These are phyloP conservation scores for Clavaria fumosa DNA, from an alignment of 768 basidiomycete genomes.

Conservation along the genomic window DNA sequence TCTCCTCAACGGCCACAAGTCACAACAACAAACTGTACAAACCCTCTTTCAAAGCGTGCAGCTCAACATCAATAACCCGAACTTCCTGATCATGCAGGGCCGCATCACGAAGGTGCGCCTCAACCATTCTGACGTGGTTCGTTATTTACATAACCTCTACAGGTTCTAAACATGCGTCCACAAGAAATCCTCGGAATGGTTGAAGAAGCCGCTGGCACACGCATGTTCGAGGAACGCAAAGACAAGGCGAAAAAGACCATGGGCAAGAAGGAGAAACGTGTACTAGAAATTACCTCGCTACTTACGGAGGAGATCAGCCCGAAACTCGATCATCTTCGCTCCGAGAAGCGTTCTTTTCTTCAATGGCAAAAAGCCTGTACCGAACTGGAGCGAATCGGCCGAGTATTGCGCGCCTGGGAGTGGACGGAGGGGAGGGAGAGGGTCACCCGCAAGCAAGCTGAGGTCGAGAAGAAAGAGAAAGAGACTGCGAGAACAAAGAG, in stretches of 20 bases:
- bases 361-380: conserved; percentile 79
- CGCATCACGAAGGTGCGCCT: conserved; percentile 82
- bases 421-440: conserved; percentile 54
- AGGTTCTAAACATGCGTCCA: conserved; percentile 95
- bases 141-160: neutral
- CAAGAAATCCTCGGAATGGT: conserved; percentile 97
- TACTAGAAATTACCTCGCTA: conserved; percentile 71
- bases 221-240: conserved; percentile 98
- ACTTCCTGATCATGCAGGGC: conserved; percentile 99
- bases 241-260: conserved; percentile 94
- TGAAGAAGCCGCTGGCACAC: conserved; percentile 94
- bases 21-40: conserved; percentile 72
- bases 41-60: conserved; percentile 92
- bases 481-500: conserved; percentile 33
- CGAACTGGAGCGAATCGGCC: conserved; percentile 76
- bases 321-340: conserved; percentile 79
- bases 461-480: conserved; percentile 33
- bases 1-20: conserved; percentile 89
- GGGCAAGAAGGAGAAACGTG: conserved; percentile 92
- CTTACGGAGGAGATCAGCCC: conserved; percentile 87
- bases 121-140: neutral
- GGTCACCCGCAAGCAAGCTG: conserved; percentile 37
- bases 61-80: conserved; percentile 98
- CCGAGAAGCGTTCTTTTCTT: conserved; percentile 78
- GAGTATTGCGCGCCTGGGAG: conserved; percentile 76